A percentile compares a stretch with the other conserved stretches of the same genome.
phyloP scores from a whole-genome alignment of 2,329 filamentous ascomycete species.

The Diaporthe sp. region DNA sequence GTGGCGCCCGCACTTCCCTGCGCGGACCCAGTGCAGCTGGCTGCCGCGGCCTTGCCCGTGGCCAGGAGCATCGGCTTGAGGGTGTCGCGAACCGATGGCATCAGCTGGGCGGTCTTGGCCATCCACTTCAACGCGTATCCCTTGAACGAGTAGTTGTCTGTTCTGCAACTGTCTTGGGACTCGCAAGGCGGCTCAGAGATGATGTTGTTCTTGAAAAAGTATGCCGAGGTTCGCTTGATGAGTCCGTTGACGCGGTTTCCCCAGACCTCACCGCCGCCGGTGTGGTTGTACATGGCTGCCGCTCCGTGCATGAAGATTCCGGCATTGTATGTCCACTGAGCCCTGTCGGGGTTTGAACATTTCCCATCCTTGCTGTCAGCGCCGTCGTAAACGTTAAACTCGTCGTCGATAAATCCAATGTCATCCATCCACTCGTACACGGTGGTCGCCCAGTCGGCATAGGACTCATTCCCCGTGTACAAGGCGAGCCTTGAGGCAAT shows the following conservation, averaged over 20 bases:
- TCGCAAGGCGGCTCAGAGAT: conserved; percentile 79
- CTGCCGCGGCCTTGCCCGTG: conserved; percentile 70
- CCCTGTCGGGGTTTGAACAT: conserved; percentile 70
- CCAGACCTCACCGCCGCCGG: conserved; percentile 67
- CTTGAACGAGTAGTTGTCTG: conserved; percentile 80
- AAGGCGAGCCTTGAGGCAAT: conserved; percentile 74
- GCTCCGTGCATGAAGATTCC: conserved; percentile 72
- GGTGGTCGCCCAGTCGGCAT: conserved; percentile 68
- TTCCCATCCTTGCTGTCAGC: conserved; percentile 53
- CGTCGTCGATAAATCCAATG: conserved; percentile 67
- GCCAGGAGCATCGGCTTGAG: conserved; percentile 69
- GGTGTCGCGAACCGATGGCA: conserved; percentile 65
- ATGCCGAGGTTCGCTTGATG: conserved; percentile 58
- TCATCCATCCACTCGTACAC: conserved; percentile 69
- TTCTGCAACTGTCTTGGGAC: conserved; percentile 67
- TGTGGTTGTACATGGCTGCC: conserved; percentile 77
- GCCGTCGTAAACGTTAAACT: conserved; percentile 73
- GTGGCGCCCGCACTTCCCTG: conserved; percentile 71
- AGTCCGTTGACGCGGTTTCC: conserved; percentile 66
- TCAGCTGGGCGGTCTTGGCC: conserved; percentile 69
- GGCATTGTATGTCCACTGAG: conserved; percentile 76
- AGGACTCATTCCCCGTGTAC: conserved; percentile 75
- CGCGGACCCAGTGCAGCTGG: conserved; percentile 71
- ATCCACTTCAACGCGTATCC: conserved; percentile 77
- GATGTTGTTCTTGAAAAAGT: conserved; percentile 67